These are phyloP conservation scores for Globisporangium splendens DNA, from an alignment of 352 stramenopile genomes.

Conservation along the genomic window DNA sequence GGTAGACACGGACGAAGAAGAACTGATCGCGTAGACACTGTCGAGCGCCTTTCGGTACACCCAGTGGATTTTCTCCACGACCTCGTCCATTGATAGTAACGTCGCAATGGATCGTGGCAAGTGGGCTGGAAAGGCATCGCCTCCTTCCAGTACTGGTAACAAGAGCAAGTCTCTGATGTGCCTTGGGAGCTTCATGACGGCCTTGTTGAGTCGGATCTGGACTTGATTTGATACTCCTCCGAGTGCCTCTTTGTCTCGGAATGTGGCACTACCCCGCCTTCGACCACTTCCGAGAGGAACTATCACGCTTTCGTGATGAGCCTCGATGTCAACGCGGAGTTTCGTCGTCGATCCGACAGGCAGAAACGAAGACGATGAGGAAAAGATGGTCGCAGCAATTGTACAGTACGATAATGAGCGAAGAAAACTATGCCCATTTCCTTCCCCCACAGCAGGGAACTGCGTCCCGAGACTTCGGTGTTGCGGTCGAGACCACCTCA, in stretches of 20 bases:
- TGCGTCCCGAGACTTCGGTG: constrained; percentile 21
- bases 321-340: constrained; percentile 4
- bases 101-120: constrained; percentile 17
- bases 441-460: constrained; percentile 18
- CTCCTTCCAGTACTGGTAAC: constrained; percentile 12
- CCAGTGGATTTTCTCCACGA: constrained; percentile 29
- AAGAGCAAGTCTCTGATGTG: constrained; percentile 32
- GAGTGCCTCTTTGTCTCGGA: background rate
- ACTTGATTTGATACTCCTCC: constrained; percentile 4
- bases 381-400: constrained; percentile 23
- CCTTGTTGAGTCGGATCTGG: constrained; percentile 28
- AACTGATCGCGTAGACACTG: constrained; percentile 4
- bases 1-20: background rate
- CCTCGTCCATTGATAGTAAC: constrained; percentile 27
- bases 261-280: constrained; percentile 15
- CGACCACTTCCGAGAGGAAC: constrained; percentile 25
- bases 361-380: constrained; percentile 16
- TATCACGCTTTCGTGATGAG: background rate
- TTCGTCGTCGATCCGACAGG: constrained; percentile 4
- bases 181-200: constrained; percentile 26
- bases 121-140: constrained; percentile 17
- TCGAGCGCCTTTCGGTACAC: constrained; percentile 25
- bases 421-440: constrained; percentile 18
- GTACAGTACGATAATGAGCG: constrained; percentile 40
- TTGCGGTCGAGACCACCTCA: background rate